Conservation (phyloP, 768 basidiomycete genomes). For the Boletus reticuloceps region DNA sequence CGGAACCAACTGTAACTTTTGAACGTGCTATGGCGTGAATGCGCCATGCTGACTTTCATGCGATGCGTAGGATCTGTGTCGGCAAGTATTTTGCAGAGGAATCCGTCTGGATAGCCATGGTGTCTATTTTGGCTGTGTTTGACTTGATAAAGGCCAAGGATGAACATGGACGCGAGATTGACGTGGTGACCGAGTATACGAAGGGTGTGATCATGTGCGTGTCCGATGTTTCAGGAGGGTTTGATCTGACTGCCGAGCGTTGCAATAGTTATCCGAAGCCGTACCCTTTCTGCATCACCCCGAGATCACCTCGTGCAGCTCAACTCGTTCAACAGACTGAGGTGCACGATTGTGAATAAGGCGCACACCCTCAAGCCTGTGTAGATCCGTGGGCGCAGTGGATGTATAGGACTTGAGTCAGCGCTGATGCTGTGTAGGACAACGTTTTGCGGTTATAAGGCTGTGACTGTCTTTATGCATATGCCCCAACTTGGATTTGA, state of each 20-base stretch:
- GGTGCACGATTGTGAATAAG: too few species aligned
- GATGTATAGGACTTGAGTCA: too few species aligned
- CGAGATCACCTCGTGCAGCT: constrained; percentile 8
- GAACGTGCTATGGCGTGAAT: too few species aligned
- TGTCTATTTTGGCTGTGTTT: constrained; percentile 35
- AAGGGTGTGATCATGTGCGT: constrained; percentile 27
- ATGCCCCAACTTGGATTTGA: too few species aligned
- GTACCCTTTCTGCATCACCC: constrained; percentile 20
- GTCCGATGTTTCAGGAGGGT: not conserved
- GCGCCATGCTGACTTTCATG: too few species aligned
- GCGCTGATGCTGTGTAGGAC: too few species aligned
- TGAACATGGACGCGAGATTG: constrained; percentile 21
- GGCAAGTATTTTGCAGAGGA: constrained; percentile 43
- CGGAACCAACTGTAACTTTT: not conserved
- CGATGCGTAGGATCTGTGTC: constrained; percentile 31
- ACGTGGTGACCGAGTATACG: constrained; percentile 16
- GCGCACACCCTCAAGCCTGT: too few species aligned
- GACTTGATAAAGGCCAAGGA: constrained; percentile 31
- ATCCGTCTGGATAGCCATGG: constrained; percentile 37
- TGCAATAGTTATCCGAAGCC: constrained; percentile 12
- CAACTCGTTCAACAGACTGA: constrained; percentile 13
- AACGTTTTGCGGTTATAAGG: too few species aligned
- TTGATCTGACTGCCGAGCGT: not conserved
- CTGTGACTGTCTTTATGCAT: too few species aligned
- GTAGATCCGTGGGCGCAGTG: too few species aligned